Percentiles rank a stretch among this genome's conserved stretches.
These are phyloP conservation scores for Kluyveromyces wickerhamii DNA, from an alignment of 805 yeast genomes.

Conservation along the genomic window DNA sequence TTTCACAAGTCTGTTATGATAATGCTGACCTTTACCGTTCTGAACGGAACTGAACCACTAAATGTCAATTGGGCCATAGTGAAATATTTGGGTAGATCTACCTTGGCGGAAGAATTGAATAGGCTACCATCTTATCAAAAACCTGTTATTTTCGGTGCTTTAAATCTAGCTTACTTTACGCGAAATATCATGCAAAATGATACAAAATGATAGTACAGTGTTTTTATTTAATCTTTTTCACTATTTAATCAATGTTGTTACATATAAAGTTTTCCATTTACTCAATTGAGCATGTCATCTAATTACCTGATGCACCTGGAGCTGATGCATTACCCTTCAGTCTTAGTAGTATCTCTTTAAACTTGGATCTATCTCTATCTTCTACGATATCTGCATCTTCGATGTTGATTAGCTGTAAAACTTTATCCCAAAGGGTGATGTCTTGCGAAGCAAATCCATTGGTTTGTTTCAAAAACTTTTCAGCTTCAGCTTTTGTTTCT, in stretches of 20 bases:
- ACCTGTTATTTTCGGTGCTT: conserved; percentile 9
- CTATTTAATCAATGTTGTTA: background rate
- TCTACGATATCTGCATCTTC: conserved; percentile 38
- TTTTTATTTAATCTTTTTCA: background rate
- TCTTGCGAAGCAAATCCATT: conserved; percentile 76
- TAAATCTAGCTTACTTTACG: conserved; percentile 12
- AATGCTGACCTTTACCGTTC: conserved; percentile 16
- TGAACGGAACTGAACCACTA: conserved; percentile 18
- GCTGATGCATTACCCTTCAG: conserved; percentile 63
- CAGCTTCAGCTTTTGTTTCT: conserved; percentile 58
- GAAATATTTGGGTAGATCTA: conserved; percentile 13
- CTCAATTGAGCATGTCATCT: conserved; percentile 6
- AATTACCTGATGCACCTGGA: conserved; percentile 70
- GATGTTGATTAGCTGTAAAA: conserved; percentile 38
- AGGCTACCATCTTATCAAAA: conserved; percentile 6
- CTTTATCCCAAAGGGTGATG: conserved; percentile 70
- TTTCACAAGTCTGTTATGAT: conserved; percentile 15
- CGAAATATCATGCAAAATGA: background rate
- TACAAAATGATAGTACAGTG: no score
- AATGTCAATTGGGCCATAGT: conserved; percentile 16
- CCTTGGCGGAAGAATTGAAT: conserved; percentile 4
- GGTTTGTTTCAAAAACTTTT: conserved; percentile 61
- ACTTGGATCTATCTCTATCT: conserved; percentile 59
- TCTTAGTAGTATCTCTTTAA: conserved; percentile 54
- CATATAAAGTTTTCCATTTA: no score